These are phyloP conservation scores for Micractinium conductrix DNA, from an alignment of 139 green algal species.

Conservation along the genomic window DNA sequence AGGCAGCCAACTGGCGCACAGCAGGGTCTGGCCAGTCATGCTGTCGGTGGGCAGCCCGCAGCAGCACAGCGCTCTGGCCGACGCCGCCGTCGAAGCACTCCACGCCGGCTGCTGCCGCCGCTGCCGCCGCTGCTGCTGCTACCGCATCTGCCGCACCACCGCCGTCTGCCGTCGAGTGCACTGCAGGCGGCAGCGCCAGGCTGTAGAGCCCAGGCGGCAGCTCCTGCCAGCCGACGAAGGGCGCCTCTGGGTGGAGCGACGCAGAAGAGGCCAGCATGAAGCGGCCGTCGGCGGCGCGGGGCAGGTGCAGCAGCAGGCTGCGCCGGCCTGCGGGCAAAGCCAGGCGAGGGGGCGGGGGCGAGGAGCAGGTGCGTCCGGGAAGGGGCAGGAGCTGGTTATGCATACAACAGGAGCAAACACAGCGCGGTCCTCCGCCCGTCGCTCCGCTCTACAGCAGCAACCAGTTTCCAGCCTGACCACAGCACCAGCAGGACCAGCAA, in stretches of 20 bases:
- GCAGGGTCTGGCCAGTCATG: conserved; percentile 47
- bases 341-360: background rate
- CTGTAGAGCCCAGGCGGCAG: conserved; percentile 56
- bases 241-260: background rate
- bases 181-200: background rate
- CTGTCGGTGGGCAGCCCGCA: background rate
- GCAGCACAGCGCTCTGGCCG: background rate
- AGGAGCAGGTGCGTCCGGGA: background rate
- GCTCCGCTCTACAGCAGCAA: background rate
- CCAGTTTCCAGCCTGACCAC: no score
- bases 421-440: no score
- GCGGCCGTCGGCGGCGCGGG: conserved; percentile 30
- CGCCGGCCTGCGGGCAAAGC: conserved; percentile 46
- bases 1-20: conserved; percentile 22
- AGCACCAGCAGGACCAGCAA: background rate
- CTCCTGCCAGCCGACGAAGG: conserved; percentile 37
- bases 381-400: background rate
- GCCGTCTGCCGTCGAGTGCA: no score
- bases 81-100: background rate
- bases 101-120: background rate
- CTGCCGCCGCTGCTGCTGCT: background rate
- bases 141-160: no score
- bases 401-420: background rate
- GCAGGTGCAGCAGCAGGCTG: conserved; percentile 76
- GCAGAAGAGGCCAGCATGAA: conserved; percentile 62